Conservation (phyloP, 129 eudicot genomes). For the Smallanthus sonchifolius region DNA sequence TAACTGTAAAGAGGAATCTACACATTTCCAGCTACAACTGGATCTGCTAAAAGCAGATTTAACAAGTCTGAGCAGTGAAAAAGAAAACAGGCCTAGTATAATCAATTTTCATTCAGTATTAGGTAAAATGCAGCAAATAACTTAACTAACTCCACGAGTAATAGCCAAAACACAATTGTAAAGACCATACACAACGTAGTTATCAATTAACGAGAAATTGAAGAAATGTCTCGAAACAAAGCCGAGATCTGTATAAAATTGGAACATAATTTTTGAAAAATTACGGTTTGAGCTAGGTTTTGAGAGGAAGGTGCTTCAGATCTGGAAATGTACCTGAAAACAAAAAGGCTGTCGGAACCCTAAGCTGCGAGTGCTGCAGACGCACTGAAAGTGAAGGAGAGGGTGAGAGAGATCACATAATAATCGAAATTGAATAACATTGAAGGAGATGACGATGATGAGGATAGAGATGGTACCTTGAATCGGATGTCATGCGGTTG, state of each 20-base stretch:
- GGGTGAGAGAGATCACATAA: neutral
- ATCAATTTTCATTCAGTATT: neutral
- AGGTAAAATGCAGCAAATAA: neutral
- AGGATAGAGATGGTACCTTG: constrained; percentile 26
- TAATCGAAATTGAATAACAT: constrained; percentile 8
- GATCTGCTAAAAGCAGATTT: constrained; percentile 17
- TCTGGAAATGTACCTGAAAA: constrained; percentile 51
- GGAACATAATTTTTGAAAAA: neutral
- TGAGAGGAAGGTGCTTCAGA: constrained; percentile 40
- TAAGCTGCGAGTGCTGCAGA: constrained; percentile 30
- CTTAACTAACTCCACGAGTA: neutral
- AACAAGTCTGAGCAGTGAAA: constrained; percentile 5
- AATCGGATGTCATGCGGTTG: constrained; percentile 38
- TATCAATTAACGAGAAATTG: neutral
- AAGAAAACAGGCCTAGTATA: neutral
- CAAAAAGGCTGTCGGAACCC: constrained; percentile 21
- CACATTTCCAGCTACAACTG: neutral
- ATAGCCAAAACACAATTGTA: neutral
- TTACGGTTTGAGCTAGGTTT: neutral
- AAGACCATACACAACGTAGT: neutral
- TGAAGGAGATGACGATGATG: neutral
- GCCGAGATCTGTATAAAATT: constrained; percentile 27
- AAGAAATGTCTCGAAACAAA: neutral
- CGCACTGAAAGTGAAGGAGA: constrained; percentile 12
- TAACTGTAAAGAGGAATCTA: constrained; percentile 1